phyloP scores from a whole-genome alignment of 225 moss, liverwort and hornwort species.

The Climacium dendroides region DNA sequence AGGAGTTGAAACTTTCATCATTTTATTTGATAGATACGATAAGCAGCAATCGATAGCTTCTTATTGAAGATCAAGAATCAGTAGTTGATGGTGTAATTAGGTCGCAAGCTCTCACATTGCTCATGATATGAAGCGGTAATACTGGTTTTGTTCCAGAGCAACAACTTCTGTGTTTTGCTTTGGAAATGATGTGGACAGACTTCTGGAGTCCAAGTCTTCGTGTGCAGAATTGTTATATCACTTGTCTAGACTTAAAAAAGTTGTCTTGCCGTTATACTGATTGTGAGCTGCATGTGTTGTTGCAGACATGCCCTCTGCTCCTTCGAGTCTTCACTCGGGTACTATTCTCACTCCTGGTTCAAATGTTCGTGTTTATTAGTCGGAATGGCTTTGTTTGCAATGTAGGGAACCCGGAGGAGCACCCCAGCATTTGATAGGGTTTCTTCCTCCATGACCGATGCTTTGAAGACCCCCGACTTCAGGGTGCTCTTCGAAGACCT shows the following conservation, averaged over 20 bases:
- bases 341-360: background rate
- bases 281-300: background rate
- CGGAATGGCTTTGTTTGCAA: background rate
- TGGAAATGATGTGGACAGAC: background rate
- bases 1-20: background rate
- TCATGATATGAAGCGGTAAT: background rate
- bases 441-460: background rate
- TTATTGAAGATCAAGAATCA: background rate
- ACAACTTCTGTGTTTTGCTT: background rate
- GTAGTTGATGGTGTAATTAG: background rate
- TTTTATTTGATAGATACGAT: background rate
- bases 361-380: background rate
- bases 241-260: background rate
- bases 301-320: conserved; percentile 94
- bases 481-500: background rate
- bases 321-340: conserved; percentile 99
- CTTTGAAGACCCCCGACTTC: background rate
- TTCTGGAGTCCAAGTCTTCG: background rate
- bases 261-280: background rate
- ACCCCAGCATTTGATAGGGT: background rate
- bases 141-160: background rate
- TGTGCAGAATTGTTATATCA: background rate
- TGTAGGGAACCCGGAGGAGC: background rate
- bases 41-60: background rate
- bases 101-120: background rate